These are phyloP conservation scores for Rauvolfia tetraphylla DNA, from an alignment of 257 asterid species.

Conservation along the genomic window DNA sequence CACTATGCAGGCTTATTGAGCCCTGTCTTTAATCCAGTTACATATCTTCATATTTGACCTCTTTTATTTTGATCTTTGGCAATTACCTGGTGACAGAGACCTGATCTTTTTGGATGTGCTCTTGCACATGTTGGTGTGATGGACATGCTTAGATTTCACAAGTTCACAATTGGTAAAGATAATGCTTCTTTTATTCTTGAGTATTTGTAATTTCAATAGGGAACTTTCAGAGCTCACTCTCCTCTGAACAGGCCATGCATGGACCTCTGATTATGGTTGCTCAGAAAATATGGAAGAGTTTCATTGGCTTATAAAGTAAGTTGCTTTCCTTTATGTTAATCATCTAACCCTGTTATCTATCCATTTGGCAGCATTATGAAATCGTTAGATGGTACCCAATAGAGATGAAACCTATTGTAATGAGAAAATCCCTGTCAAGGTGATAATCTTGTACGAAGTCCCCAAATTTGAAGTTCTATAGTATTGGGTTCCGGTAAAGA, in stretches of 20 bases:
- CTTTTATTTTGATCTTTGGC: neutral
- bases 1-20: neutral
- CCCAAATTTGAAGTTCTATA: neutral
- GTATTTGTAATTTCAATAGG: conserved; percentile 1
- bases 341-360: neutral
- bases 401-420: neutral
- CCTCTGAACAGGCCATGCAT: conserved; percentile 74
- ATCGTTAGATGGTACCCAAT: neutral
- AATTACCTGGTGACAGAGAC: conserved; percentile 57
- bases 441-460: neutral
- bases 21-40: neutral
- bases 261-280: conserved; percentile 98
- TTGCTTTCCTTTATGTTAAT: conserved; percentile 10
- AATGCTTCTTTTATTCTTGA: neutral
- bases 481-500: neutral
- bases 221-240: conserved; percentile 2
- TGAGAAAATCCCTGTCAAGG: neutral
- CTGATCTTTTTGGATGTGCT: conserved; percentile 97
- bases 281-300: conserved; percentile 92
- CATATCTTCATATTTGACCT: neutral
- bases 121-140: conserved; percentile 98
- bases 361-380: neutral
- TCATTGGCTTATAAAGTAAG: conserved; percentile 82
- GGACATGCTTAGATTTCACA: conserved; percentile 99
- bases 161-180: conserved; percentile 83